Evolutionary conservation across 2,329 filamentous ascomycete genomes (phyloP).

Genomic region (Aureobasidium subglaciale): DNA sequence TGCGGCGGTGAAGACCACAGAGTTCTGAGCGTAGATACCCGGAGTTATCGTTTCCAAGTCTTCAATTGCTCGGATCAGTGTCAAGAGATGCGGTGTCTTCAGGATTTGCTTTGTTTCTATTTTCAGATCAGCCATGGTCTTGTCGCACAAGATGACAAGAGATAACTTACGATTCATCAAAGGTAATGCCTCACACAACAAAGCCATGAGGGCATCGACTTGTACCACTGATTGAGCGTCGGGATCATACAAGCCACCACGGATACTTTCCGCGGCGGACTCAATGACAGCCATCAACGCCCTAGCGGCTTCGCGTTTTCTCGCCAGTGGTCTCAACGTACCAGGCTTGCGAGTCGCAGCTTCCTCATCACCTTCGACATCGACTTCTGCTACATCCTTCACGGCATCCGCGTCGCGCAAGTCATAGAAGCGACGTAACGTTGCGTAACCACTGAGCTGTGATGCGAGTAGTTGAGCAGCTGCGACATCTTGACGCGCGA

Average conservation of each 20-base stretch:
- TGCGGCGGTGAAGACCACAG: conserved; percentile 71
- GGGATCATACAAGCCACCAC: conserved; percentile 80
- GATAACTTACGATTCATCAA: conserved; percentile 55
- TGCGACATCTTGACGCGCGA: conserved; percentile 68
- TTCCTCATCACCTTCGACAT: background rate
- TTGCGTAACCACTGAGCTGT: conserved; percentile 86
- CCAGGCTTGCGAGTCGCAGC: conserved; percentile 22
- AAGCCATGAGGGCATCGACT: conserved; percentile 75
- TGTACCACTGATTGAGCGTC: conserved; percentile 75
- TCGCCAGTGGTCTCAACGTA: conserved; percentile 45
- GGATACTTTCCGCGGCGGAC: conserved; percentile 83
- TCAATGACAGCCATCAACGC: conserved; percentile 77
- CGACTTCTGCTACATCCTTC: conserved; percentile 1
- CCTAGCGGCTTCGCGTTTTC: conserved; percentile 63
- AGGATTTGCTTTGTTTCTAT: conserved; percentile 45
- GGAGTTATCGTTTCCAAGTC: conserved; percentile 70
- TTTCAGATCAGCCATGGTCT: conserved; percentile 3
- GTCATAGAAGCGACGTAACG: conserved; percentile 81
- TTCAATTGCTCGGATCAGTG: conserved; percentile 68
- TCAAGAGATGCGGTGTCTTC: conserved; percentile 64
- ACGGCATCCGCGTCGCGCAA: conserved; percentile 63
- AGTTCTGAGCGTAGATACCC: conserved; percentile 65
- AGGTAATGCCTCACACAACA: conserved; percentile 76
- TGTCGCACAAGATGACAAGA: conserved; percentile 16
- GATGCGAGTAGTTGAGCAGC: conserved; percentile 78